Base-by-base conservation (phyloP, 768 basidiomycete species). In the Lactarius sanguifluus region DNA sequence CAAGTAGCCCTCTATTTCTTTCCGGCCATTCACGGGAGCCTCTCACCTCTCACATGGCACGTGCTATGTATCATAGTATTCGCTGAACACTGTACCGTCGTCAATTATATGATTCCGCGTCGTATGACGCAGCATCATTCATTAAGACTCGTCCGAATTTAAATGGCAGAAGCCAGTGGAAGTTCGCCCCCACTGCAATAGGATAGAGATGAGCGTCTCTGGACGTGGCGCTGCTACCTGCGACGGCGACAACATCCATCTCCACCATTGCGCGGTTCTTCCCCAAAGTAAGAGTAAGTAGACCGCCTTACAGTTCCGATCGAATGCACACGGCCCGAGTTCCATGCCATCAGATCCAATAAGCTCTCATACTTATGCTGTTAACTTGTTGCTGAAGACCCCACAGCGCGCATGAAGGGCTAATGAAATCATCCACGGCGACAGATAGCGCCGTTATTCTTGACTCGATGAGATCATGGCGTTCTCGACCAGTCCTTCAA, bases 311-410 rank as follows among this genome's bases (percentile, higher is more conserved):
- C 16, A 58, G 25, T 56, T 41, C 57, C 36, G 50, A 59, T 54
- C 57, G 38, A 43, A 56, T 43, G 23, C 57, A 28, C 23, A 28
- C 64, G 64, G 64, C 12, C 64, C 64, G 64, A 60, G 23, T 45
- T 65, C 64, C 59, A 56, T 65, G 36, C 20, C n/a, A 34, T 38
- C 32, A 18, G 40, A 41, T 32, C 59, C 41, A 55, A 59, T 57
- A 57, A 64, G 62, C 32, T 47, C 43, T 23, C 56, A 16, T 55
- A 59, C 50, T 43, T 23, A 18, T 45, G 36, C 23, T 38, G 9
- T 40, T 40, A 34, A 34, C n/a, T n/a, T 45, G 28, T 40, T 12
- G 36, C 38, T 15, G 50, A 40, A 47, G 23, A 20, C 32, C n/a
- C 3, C 47, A 50, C 9, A 32, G 41, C 15, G 40, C 16, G 41